Evolutionary conservation across 2,329 filamentous ascomycete species (phyloP).

Genomic region (Calonectria montana): DNA sequence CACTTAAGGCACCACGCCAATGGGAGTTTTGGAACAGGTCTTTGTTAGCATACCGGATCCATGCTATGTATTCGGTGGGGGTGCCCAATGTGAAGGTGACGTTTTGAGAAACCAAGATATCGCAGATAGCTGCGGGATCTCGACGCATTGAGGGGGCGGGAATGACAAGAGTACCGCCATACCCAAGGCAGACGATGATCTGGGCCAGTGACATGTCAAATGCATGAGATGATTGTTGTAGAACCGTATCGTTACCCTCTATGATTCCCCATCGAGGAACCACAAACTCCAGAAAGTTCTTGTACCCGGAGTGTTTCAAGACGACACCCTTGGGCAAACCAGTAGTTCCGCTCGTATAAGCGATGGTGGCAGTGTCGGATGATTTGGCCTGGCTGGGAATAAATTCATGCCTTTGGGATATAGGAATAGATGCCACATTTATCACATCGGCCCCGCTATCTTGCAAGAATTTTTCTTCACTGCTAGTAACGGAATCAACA

Average conservation of each 20-base stretch:
- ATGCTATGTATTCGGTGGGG: constrained; percentile 19
- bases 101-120: constrained; percentile 9
- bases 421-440: neutral
- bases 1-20: constrained; percentile 27
- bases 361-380: constrained; percentile 6
- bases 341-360: constrained; percentile 49
- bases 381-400: neutral
- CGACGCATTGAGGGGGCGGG: neutral
- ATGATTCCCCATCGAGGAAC: constrained; percentile 29
- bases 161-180: constrained; percentile 21
- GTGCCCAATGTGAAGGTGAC: constrained; percentile 23
- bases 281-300: constrained; percentile 42
- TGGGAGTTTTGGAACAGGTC: neutral
- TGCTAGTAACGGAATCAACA: neutral
- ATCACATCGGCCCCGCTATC: neutral
- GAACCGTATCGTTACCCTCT: constrained; percentile 36
- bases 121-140: constrained; percentile 7
- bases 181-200: constrained; percentile 8
- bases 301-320: constrained; percentile 43
- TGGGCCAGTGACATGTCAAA: constrained; percentile 25
- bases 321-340: constrained; percentile 55
- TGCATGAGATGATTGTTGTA: constrained; percentile 38
- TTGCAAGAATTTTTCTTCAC: neutral
- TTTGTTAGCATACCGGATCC: constrained; percentile 12
- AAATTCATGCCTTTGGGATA: neutral